Base-by-base conservation (phyloP, 345 rosid genomes). In the Camelina laxa region DNA sequence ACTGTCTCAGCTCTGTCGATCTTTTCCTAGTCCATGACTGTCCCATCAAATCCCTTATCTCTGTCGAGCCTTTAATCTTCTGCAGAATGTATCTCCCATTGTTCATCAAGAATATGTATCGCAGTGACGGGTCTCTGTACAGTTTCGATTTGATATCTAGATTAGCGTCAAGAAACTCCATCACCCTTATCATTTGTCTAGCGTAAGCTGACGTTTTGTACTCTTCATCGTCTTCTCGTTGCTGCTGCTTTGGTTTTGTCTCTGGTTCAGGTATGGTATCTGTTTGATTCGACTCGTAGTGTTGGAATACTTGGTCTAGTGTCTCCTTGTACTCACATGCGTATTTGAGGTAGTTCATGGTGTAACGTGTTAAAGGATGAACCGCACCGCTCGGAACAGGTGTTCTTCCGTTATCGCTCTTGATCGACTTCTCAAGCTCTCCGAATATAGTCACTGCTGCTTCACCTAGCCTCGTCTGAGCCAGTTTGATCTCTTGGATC, bases 101-200 rank as follows among this genome's bases (percentile, higher is more conserved):
- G 75, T 94, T 94, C 98, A 94, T 94, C 80, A 94, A 73, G 86
- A 94, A 91, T 24, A 94, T 85, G 70, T 57, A 81, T 8, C 96
- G 51, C 39, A 94, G 65, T 1, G 95, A 79, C 0, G 78, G 83
- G 62, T 88, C 96, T 58, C 79, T 75, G 70, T 94, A 94, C 16
- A 88, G 83, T 67, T 67, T 86, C 3, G 96, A 87, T 36, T 88
- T 94, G 58, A 62, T 75, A 9, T 84, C 93, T 0, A 94, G 81
- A 65, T 86, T 89, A 5, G 84, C 84, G 41, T 94, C 95, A 15
- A 89, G 75, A 14, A 86, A n/a, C 21, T 86, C 98, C 96, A 94
- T 86, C 33, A 89, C 80, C 19, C 74, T 65, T 55, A 81, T 80
- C 77, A 89, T 36, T 64, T 83, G 83, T 21, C 61, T 44, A 5